Evolutionary conservation across 495 filamentous ascomycete genomes (phyloP).

Genomic region (Neurospora sp.): DNA sequence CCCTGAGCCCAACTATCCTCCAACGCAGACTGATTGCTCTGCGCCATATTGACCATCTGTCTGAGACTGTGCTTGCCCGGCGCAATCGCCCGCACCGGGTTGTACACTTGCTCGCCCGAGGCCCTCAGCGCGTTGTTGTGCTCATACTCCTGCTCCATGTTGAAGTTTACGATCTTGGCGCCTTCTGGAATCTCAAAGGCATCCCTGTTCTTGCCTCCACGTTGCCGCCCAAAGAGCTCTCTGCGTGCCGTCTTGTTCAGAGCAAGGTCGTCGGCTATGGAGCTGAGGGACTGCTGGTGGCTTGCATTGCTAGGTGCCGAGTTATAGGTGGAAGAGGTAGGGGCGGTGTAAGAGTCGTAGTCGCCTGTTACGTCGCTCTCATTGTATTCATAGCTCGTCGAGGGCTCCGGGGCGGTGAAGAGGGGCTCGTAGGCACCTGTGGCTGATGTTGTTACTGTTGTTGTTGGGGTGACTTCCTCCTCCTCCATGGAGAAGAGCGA

Average conservation of each 20-base stretch:
- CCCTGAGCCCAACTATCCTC: slow-evolving; percentile 81
- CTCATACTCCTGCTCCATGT: slow-evolving; percentile 75
- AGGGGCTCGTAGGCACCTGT: slow-evolving; percentile 32
- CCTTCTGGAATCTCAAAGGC: slow-evolving; percentile 24
- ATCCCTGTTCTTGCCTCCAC: slow-evolving; percentile 15
- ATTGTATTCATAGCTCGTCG: neutral
- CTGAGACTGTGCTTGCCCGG: slow-evolving; percentile 80
- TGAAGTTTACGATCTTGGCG: slow-evolving; percentile 61
- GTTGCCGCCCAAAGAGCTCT: slow-evolving; percentile 62
- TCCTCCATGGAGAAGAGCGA: slow-evolving; percentile 37
- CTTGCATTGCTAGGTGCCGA: neutral
- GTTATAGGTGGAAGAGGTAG: slow-evolving; percentile 10
- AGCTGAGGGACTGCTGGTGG: slow-evolving; percentile 40
- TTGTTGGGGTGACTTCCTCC: slow-evolving; percentile 13
- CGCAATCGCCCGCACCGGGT: slow-evolving; percentile 74
- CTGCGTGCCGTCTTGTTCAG: slow-evolving; percentile 63
- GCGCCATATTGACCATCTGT: slow-evolving; percentile 74
- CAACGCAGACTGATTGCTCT: slow-evolving; percentile 67
- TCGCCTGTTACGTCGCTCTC: slow-evolving; percentile 12
- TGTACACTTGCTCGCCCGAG: slow-evolving; percentile 58
- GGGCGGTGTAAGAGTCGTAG: slow-evolving; percentile 22
- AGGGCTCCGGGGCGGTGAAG: slow-evolving; percentile 11
- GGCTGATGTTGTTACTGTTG: slow-evolving; percentile 4
- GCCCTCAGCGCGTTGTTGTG: slow-evolving; percentile 68
- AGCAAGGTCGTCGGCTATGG: slow-evolving; percentile 62